Conservation (phyloP, 768 basidiomycete species). For the Hysterangium stoloniferum region DNA sequence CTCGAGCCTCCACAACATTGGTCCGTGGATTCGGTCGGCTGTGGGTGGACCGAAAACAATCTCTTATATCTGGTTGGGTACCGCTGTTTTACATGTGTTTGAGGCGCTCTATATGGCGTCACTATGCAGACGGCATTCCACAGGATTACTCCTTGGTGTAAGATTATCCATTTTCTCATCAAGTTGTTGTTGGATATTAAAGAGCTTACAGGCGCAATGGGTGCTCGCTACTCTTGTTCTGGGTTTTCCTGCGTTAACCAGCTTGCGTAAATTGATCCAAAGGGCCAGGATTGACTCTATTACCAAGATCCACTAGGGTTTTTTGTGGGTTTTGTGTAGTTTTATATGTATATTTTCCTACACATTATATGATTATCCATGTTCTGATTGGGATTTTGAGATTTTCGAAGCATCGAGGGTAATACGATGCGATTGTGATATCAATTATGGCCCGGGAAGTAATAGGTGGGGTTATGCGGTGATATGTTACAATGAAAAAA, state of each 20-base stretch:
- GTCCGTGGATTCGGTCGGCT: conserved; percentile 24
- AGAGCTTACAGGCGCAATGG: conserved; percentile 40
- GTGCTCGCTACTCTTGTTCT: conserved; percentile 39
- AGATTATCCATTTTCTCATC: conserved; percentile 11
- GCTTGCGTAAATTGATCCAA: conserved; percentile 54
- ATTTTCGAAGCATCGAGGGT: too few relatives aligned
- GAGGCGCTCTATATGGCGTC: conserved; percentile 42
- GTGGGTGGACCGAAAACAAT: conserved; percentile 25
- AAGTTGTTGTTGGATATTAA: background rate
- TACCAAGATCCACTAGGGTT: conserved; percentile 50
- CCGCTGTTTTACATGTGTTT: conserved; percentile 31
- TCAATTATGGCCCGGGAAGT: too few relatives aligned
- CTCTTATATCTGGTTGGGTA: conserved; percentile 26
- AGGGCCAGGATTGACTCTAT: conserved; percentile 68
- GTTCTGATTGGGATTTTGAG: too few relatives aligned
- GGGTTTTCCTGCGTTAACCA: conserved; percentile 48
- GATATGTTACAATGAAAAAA: too few relatives aligned
- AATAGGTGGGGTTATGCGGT: too few relatives aligned
- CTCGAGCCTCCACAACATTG: conserved; percentile 23
- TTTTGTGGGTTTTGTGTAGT: background rate
- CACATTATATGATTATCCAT: too few relatives aligned
- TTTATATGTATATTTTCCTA: too few relatives aligned
- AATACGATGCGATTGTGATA: too few relatives aligned
- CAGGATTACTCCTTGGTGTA: conserved; percentile 34
- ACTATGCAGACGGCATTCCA: conserved; percentile 45